These are phyloP conservation scores for Amaranthus tricolor DNA, from an alignment of 179 eudicot genomes.

Conservation along the genomic window DNA sequence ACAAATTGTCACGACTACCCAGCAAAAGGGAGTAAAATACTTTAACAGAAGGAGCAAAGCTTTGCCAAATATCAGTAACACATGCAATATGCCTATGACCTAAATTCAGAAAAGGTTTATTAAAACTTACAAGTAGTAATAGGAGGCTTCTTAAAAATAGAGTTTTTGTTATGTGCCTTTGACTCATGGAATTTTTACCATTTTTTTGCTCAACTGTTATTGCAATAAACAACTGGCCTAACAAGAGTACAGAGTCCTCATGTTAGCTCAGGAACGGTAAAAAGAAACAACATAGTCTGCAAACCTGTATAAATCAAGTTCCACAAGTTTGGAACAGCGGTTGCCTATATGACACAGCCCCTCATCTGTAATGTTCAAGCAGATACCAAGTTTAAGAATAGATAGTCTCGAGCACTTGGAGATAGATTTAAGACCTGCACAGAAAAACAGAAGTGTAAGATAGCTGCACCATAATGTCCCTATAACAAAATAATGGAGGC, in stretches of 20 bases:
- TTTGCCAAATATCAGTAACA: background rate
- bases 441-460: conserved; percentile 15
- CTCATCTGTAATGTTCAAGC: conserved; percentile 70
- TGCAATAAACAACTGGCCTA: background rate
- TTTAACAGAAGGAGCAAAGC: background rate
- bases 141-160: background rate
- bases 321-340: conserved; percentile 68
- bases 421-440: conserved; percentile 74
- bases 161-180: background rate
- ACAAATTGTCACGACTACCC: background rate
- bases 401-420: conserved; percentile 68
- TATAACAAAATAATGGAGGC: background rate
- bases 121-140: background rate
- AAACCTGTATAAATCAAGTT: conserved; percentile 89
- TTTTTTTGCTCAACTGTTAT: too few relatives aligned
- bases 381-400: conserved; percentile 75
- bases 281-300: background rate
- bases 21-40: background rate
- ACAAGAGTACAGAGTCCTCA: background rate
- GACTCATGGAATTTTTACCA: background rate
- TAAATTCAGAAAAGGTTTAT: background rate
- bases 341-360: conserved; percentile 68
- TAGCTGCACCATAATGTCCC: background rate
- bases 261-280: background rate
- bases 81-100: background rate